Conservation (phyloP, 768 basidiomycete species). For the Mycena capillaripes region DNA sequence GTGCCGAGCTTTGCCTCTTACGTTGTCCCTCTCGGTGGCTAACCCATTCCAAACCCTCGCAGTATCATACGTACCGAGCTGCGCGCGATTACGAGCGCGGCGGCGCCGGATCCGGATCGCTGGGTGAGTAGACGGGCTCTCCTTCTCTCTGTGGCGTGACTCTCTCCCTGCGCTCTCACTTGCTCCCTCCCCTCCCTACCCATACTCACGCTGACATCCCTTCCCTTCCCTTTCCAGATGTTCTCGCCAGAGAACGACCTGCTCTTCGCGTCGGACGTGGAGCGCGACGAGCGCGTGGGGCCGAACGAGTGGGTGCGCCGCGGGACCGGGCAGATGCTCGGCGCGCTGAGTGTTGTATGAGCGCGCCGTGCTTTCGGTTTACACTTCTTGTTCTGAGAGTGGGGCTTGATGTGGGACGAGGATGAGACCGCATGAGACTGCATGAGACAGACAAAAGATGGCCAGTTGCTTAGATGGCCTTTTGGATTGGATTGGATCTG, state of each 20-base stretch:
- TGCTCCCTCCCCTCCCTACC: neutral
- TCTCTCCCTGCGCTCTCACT: neutral
- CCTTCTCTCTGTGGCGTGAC: neutral
- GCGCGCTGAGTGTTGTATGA: constrained; percentile 45
- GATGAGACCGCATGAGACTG: too few relatives aligned
- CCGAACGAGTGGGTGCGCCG: constrained; percentile 72
- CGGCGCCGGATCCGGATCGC: constrained; percentile 67
- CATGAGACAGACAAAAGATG: neutral
- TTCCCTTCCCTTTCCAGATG: constrained; percentile 40
- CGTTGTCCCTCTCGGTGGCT: too few relatives aligned
- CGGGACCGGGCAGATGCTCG: constrained; percentile 62
- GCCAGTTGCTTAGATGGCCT: neutral
- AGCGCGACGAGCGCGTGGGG: constrained; percentile 56
- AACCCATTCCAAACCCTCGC: too few relatives aligned
- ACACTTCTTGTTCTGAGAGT: too few relatives aligned
- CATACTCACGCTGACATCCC: neutral
- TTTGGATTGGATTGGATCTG: too few relatives aligned
- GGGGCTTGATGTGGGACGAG: neutral
- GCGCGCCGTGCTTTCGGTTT: neutral
- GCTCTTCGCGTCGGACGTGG: constrained; percentile 56
- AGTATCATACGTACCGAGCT: constrained; percentile 79
- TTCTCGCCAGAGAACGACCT: constrained; percentile 73
- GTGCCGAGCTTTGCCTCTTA: too few relatives aligned
- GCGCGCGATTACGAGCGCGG: constrained; percentile 70
- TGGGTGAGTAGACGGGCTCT: constrained; percentile 53